Conservation (phyloP, 192 early-diverging fungal species). For the Coemansia sp. region DNA sequence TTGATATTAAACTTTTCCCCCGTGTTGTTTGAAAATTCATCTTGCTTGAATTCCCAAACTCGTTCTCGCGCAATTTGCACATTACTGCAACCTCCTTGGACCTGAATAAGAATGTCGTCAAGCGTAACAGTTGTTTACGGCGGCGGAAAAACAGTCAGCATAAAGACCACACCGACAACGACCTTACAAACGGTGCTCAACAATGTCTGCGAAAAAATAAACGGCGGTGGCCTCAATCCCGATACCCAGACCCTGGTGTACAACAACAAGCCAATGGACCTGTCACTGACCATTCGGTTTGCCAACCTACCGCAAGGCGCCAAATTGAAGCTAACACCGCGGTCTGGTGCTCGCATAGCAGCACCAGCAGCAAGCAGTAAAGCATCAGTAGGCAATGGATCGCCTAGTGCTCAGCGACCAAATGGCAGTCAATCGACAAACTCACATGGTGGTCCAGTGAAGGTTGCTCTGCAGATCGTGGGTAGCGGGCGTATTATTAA, state of each 20-base stretch:
- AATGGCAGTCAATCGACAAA: not conserved
- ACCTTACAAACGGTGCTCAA: constrained; percentile 67
- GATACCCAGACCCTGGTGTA: constrained; percentile 66
- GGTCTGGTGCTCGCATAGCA: constrained; percentile 1
- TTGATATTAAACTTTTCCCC: too few relatives aligned
- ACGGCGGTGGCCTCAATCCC: constrained; percentile 42
- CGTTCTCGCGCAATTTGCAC: not conserved
- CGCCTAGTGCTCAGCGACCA: not conserved
- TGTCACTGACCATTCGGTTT: constrained; percentile 74
- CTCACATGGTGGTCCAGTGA: constrained; percentile 26
- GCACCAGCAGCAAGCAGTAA: not conserved
- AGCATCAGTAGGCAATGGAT: too few relatives aligned
- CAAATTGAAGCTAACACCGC: constrained; percentile 62
- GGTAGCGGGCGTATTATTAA: constrained; percentile 65
- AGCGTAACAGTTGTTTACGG: constrained; percentile 59
- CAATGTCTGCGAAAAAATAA: constrained; percentile 59
- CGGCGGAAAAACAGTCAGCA: constrained; percentile 33
- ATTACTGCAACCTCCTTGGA: not conserved
- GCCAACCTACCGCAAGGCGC: constrained; percentile 80
- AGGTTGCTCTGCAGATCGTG: constrained; percentile 76
- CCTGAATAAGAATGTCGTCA: constrained; percentile 55
- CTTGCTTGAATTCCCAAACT: too few relatives aligned
- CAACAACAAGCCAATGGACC: constrained; percentile 66
- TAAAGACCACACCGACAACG: constrained; percentile 77
- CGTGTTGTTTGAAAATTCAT: too few relatives aligned